Conservation (phyloP, 306 rosid species). For the Delonix regia region DNA sequence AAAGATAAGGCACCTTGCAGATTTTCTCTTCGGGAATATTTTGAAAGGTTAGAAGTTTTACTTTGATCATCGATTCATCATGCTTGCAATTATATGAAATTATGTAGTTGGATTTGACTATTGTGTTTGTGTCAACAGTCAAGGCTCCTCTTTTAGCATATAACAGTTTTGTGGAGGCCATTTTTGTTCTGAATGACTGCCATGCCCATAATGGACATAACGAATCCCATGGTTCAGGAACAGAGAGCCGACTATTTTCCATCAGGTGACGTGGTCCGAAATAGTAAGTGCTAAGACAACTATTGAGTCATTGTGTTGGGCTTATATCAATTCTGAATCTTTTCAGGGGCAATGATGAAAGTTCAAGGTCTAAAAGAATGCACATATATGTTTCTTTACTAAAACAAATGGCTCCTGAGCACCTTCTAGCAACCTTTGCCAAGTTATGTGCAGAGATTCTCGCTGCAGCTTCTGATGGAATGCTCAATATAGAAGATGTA, state of each 20-base stretch:
- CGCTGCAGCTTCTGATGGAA: conserved; percentile 91
- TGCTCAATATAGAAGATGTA: conserved; percentile 70
- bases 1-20: conserved; percentile 76
- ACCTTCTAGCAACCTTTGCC: conserved; percentile 88
- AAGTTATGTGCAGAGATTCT: conserved; percentile 91
- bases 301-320: conserved; percentile 19
- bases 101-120: conserved; percentile 31
- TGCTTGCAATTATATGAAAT: conserved; percentile 35
- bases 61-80: conserved; percentile 21
- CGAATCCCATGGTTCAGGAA: conserved; percentile 56
- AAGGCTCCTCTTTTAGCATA: conserved; percentile 93
- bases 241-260: conserved; percentile 69
- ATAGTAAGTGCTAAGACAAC: conserved; percentile 25
- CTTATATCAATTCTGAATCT: conserved; percentile 23
- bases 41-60: conserved; percentile 68
- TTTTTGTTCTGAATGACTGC: conserved; percentile 82
- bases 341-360: conserved; percentile 83
- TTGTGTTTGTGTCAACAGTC: conserved; percentile 50
- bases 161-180: conserved; percentile 91
- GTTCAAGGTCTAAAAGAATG: conserved; percentile 81
- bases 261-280: conserved; percentile 60
- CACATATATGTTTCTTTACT: conserved; percentile 83
- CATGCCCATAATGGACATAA: conserved; percentile 67
- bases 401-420: conserved; percentile 97
- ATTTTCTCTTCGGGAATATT: conserved; percentile 82